Evolutionary conservation across 352 stramenopile species (phyloP), one percentile per base, ranked within the genome.

Genomic region (Hyaloperonospora brassicae): DNA sequence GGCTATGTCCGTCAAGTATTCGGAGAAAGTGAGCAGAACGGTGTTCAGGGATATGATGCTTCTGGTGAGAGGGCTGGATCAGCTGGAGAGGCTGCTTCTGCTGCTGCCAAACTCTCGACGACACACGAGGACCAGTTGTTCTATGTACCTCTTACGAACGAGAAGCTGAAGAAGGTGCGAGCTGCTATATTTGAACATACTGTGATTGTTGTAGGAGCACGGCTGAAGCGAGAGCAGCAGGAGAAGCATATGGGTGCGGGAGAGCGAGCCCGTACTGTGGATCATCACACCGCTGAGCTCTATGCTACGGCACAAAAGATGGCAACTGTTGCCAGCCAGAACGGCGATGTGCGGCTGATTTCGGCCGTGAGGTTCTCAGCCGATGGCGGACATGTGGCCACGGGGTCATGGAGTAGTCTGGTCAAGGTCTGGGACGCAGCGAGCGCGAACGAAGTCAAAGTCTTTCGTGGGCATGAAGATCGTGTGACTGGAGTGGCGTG

Each of bases 391-490:
- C 65, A 84, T 50, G 64, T 93, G 5, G 81, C 86, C 6, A 98
- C 93, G 1, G 95, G 87, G 0, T 96, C 92, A 39, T 98, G 92
- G 90, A 97, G 79, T 64, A 93, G 86, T 42, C 74, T 87, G 5
- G 93, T 98, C 11, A 97, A 98, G 66, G 69, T 98, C 21, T 98
- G 94, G 94, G 82, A 98, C 56, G 70, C 79, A 17, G 70, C 64
- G 3, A 83, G 61, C 36, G 84, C 77, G 34, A 66, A 72, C 17
- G 66, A 85, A 61, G 52, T 84, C 45, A 81, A 89, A 49, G 73
- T 89, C 6, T 91, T 95, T 39, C 76, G 79, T 14, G 89, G 87
- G 22, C 88, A 96, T 57, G 75, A 90, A 58, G 86, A 93, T 40
- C 86, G 89, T 38, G 70, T 97, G 36, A 93, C 84, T 11, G 78